A percentile compares a stretch with the other conserved stretches of the same genome.
Evolutionary conservation across 129 eudicot species (phyloP).

Genomic region (Oenanthe sinensis): DNA sequence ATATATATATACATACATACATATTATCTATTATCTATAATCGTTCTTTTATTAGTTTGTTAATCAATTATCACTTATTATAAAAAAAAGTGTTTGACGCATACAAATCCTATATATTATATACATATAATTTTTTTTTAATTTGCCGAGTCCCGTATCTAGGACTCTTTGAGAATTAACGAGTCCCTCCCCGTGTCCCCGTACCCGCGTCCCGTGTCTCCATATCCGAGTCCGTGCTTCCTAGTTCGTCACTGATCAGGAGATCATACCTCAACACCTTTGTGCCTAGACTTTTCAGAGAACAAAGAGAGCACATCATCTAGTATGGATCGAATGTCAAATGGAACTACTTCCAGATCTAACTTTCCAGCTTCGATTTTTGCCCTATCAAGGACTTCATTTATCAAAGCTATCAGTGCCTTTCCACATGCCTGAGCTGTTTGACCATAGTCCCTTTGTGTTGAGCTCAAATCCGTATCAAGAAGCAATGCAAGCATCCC

Average conservation of each 20-base stretch:
- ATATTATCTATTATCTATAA: too few species aligned
- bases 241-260: background rate
- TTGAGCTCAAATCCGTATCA: constrained; percentile 51
- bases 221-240: too few species aligned
- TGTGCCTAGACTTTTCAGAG: constrained; percentile 73
- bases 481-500: constrained; percentile 55
- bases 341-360: constrained; percentile 73
- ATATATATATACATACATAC: too few species aligned
- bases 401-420: constrained; percentile 71
- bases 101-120: too few species aligned
- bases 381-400: constrained; percentile 83
- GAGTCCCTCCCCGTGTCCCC: too few species aligned
- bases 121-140: too few species aligned
- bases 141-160: too few species aligned
- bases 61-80: too few species aligned
- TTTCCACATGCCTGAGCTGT: constrained; percentile 57
- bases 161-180: too few species aligned
- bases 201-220: too few species aligned
- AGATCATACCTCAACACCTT: constrained; percentile 65
- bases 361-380: constrained; percentile 91
- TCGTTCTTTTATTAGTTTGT: too few species aligned
- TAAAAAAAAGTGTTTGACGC: too few species aligned
- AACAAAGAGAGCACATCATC: constrained; percentile 84
- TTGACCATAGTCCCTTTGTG: constrained; percentile 53
- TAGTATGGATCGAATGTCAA: constrained; percentile 62